phyloP scores from a whole-genome alignment of 345 rosid species.

The Durio zibethinus region DNA sequence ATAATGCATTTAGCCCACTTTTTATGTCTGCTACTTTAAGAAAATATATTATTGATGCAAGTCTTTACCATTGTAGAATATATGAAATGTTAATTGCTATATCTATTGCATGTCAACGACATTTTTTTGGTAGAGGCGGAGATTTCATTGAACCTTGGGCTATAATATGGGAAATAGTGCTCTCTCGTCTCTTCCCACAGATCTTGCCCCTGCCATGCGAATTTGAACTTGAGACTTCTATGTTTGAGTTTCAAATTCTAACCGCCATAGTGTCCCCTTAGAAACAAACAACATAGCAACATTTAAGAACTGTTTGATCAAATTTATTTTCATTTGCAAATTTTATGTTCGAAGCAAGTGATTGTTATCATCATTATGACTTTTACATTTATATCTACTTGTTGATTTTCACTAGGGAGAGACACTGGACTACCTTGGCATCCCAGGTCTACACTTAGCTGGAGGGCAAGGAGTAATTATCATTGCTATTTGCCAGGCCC shows the following conservation, averaged over 20 bases:
- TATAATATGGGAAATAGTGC: background rate
- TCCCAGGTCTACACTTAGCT: conserved; percentile 88
- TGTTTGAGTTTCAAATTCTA: background rate
- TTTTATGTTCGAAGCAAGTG: background rate
- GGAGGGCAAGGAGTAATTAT: conserved; percentile 92
- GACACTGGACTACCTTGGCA: conserved; percentile 87
- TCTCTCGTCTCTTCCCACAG: background rate
- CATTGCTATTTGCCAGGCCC: conserved; percentile 85
- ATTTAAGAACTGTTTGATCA: background rate
- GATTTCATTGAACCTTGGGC: background rate
- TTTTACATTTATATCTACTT: background rate
- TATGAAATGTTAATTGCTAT: background rate
- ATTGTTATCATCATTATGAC: background rate
- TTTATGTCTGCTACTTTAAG: background rate
- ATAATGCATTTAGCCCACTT: background rate
- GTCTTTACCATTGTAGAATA: background rate
- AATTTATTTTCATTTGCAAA: background rate
- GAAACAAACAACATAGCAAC: background rate
- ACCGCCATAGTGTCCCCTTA: background rate
- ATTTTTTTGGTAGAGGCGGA: background rate
- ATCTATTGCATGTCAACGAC: background rate
- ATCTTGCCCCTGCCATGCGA: background rate
- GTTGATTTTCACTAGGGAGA: conserved; percentile 58
- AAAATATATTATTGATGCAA: background rate
- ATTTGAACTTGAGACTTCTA: background rate